phyloP scores from a whole-genome alignment of 1,139 yeast species.

The Petasospora fabianii region DNA sequence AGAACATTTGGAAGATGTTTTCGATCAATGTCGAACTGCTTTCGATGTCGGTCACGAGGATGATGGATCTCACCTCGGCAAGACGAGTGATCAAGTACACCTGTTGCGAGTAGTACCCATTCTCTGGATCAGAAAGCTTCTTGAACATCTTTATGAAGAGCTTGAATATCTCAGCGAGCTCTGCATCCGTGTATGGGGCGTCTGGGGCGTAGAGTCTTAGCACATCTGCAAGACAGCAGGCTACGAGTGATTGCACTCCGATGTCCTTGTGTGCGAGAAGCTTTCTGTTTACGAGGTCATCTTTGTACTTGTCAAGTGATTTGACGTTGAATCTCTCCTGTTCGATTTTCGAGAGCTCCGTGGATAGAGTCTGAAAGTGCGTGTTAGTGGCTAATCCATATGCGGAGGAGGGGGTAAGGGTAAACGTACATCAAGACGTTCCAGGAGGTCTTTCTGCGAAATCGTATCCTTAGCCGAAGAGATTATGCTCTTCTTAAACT shows the following conservation, averaged over 20 bases:
- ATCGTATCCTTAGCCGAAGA: slow-evolving; percentile 54
- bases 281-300: slow-evolving; percentile 55
- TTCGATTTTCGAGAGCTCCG: slow-evolving; percentile 57
- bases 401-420: background rate
- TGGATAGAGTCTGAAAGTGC: slow-evolving; percentile 42
- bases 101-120: slow-evolving; percentile 64
- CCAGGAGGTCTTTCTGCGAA: slow-evolving; percentile 54
- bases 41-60: slow-evolving; percentile 73
- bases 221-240: slow-evolving; percentile 76
- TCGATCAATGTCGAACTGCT: slow-evolving; percentile 55
- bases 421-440: slow-evolving; percentile 32
- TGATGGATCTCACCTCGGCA: slow-evolving; percentile 77
- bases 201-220: slow-evolving; percentile 82
- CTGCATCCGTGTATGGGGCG: slow-evolving; percentile 75
- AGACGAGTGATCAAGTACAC: slow-evolving; percentile 63
- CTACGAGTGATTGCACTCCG: slow-evolving; percentile 68
- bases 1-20: slow-evolving; percentile 58
- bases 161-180: slow-evolving; percentile 59
- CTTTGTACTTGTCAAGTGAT: slow-evolving; percentile 43
- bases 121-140: slow-evolving; percentile 52
- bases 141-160: slow-evolving; percentile 62
- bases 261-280: slow-evolving; percentile 56
- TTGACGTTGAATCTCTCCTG: slow-evolving; percentile 53
- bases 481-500: slow-evolving; percentile 47
- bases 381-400: background rate